Evolutionary conservation across 352 stramenopile species (phyloP), one percentile per base, ranked within the genome.

Genomic region (Blastocystis sp.): DNA sequence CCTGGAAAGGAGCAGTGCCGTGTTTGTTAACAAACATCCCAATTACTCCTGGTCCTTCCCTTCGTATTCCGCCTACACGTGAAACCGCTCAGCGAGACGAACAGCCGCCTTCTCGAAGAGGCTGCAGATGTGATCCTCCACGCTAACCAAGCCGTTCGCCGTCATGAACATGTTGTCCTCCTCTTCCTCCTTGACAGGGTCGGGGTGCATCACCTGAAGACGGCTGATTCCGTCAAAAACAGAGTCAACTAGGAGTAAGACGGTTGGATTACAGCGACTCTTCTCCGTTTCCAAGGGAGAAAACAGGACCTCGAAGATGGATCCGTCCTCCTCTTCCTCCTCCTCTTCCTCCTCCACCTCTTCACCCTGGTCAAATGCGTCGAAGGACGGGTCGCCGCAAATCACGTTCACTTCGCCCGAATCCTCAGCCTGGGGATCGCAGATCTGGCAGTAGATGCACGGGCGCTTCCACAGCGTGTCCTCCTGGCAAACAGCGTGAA

Each of bases 371-470:
- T 34, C 28, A 34, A 34, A 34, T 34, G 28, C 28, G 28, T 34
- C 28, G 28, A 34, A 34, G 28, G 28, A 34, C 28, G 28, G 28
- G 28, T 34, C 28, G 28, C 28, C 28, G 28, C 28, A 34, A 34
- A 34, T 34, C 9, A 64, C 19, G 7, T n/a, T 53, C 43, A 45
- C 71, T 59, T 81, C 40, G 21, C 19, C 43, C 10, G 38, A 21
- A 65, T 81, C 71, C 17, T 81, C 71, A 48, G 19, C 28, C 2
- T 17, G 48, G 48, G 64, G 64, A 5, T 71, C 64, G 2, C 48
- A 81, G n/a, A 81, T 81, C 60, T 81, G 71, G 59, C 71, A 81
- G 56, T 81, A 81, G 48, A 81, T 81, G n/a, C 48, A 81, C 5
- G 71, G 71, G 1, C 71, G 23, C 40, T 81, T 34, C 28, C 48